Evolutionary conservation across 2,329 filamentous ascomycete genomes (phyloP).

Genomic region (Fusarium sp.): DNA sequence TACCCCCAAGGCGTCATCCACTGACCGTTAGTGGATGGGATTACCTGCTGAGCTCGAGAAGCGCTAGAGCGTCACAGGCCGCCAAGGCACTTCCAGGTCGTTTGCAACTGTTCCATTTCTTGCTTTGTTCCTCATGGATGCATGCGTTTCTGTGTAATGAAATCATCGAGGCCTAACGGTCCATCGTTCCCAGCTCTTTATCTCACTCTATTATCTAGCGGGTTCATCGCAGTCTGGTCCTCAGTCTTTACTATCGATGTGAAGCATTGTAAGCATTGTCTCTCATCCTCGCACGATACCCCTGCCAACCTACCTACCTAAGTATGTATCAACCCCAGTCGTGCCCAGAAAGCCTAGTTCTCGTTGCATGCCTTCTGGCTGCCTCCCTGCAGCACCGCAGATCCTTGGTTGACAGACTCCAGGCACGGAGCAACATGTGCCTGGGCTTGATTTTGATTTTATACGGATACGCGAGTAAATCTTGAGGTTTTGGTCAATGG

Average conservation of each 20-base stretch:
- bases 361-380: slow-evolving; percentile 20
- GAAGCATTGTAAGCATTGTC: background rate
- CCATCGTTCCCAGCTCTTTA: background rate
- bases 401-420: slow-evolving; percentile 5
- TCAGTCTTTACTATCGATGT: background rate
- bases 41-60: slow-evolving; percentile 21
- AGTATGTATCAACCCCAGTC: slow-evolving; percentile 8
- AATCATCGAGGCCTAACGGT: slow-evolving; percentile 4
- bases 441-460: slow-evolving; percentile 6
- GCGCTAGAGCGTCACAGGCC: slow-evolving; percentile 30
- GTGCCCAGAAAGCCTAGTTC: slow-evolving; percentile 7
- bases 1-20: slow-evolving; percentile 17
- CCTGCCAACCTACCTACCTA: slow-evolving; percentile 11
- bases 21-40: slow-evolving; percentile 23
- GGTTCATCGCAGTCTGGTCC: background rate
- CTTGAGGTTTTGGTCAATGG: slow-evolving; percentile 10
- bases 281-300: slow-evolving; percentile 11
- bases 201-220: background rate
- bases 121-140: background rate
- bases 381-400: slow-evolving; percentile 24
- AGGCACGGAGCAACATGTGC: slow-evolving; percentile 14
- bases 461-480: slow-evolving; percentile 13
- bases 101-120: slow-evolving; percentile 11
- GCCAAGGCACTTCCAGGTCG: slow-evolving; percentile 17
- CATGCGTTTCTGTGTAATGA: slow-evolving; percentile 8